These are phyloP conservation scores for Nothopassalora personata DNA, from an alignment of 2,329 filamentous ascomycete genomes.

Conservation along the genomic window DNA sequence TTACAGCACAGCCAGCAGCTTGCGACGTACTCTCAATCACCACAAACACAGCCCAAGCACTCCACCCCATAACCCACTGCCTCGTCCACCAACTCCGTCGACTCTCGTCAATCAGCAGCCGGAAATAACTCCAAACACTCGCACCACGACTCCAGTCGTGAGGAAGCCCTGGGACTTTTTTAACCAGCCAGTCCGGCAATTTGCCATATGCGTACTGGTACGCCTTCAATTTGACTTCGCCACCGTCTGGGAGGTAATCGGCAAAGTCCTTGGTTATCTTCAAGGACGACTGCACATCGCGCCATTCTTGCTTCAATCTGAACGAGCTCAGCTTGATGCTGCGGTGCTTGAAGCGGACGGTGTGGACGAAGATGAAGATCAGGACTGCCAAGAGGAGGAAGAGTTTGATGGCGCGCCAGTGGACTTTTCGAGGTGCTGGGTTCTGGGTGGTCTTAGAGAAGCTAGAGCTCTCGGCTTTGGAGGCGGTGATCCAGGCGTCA, in stretches of 20 bases:
- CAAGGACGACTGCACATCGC: background rate
- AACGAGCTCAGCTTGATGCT: slow-evolving; percentile 1
- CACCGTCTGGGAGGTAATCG: background rate
- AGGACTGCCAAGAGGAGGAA: slow-evolving; percentile 1
- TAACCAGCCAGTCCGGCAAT: background rate
- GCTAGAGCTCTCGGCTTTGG: background rate
- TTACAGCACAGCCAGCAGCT: background rate
- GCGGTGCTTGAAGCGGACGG: slow-evolving; percentile 7
- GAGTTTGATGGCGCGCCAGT: background rate
- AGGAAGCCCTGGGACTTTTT: slow-evolving; percentile 1
- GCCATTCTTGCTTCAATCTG: background rate
- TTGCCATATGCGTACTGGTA: slow-evolving; percentile 5
- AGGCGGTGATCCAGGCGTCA: background rate
- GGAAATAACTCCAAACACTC: slow-evolving; percentile 16
- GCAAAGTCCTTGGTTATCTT: background rate
- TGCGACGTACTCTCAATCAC: slow-evolving; percentile 11
- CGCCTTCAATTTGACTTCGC: background rate
- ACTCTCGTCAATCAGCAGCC: slow-evolving; percentile 7
- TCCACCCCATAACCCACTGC: slow-evolving; percentile 18
- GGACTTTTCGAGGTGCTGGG: background rate
- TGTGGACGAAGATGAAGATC: background rate
- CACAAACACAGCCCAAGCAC: slow-evolving; percentile 15
- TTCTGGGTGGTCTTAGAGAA: background rate
- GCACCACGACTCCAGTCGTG: slow-evolving; percentile 5
- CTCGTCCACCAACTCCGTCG: slow-evolving; percentile 16